These are phyloP conservation scores for Pythium sp. DNA, from an alignment of 352 stramenopile species.

Conservation along the genomic window DNA sequence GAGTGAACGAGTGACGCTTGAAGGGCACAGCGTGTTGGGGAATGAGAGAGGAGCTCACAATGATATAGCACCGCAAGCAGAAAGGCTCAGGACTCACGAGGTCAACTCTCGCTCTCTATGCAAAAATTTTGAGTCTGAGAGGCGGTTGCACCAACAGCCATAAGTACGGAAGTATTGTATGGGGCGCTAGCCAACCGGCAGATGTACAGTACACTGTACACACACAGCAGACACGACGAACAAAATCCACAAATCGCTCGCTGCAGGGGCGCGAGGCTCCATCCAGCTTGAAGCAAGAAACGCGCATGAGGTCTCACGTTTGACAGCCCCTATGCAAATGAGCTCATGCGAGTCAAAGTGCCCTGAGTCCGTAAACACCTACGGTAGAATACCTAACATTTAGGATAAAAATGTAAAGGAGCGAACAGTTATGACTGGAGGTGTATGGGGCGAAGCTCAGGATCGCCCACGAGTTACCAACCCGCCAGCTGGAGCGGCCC, in stretches of 20 bases:
- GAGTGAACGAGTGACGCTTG: not conserved
- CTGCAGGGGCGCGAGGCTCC: not conserved
- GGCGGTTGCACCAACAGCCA: too few species aligned
- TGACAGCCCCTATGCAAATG: constrained; percentile 1
- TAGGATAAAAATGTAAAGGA: not conserved
- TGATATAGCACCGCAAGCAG: not conserved
- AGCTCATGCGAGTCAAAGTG: not conserved
- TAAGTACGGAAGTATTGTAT: not conserved
- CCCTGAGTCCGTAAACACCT: not conserved
- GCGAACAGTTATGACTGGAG: not conserved
- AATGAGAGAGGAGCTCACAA: not conserved
- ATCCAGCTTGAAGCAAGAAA: not conserved
- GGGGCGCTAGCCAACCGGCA: not conserved
- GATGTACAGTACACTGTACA: not conserved
- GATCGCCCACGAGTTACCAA: not conserved
- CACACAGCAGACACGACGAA: not conserved
- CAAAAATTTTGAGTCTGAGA: not conserved
- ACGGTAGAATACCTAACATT: not conserved
- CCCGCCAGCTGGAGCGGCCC: not conserved
- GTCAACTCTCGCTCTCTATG: not conserved
- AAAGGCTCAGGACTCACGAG: not conserved
- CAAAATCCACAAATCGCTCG: not conserved
- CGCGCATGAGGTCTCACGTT: not conserved
- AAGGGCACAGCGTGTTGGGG: not conserved
- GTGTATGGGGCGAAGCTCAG: not conserved